Evolutionary conservation across 495 filamentous ascomycete genomes (phyloP).

Genomic region (Entonaema liquescens): DNA sequence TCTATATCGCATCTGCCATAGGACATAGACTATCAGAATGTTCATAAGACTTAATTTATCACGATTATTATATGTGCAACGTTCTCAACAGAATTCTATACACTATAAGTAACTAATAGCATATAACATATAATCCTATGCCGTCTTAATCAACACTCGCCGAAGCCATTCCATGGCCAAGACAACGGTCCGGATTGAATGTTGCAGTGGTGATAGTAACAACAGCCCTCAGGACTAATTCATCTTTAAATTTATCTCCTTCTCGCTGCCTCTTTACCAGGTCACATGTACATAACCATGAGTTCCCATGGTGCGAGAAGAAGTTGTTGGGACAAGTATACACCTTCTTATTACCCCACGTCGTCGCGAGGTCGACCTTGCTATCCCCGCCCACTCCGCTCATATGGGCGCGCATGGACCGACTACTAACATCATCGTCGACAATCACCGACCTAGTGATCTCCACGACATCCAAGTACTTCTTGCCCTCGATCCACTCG

Average conservation of each 20-base stretch:
- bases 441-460: slow-evolving; percentile 5
- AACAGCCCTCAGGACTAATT: neutral
- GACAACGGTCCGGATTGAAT: neutral
- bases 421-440: neutral
- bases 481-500: slow-evolving; percentile 29
- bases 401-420: neutral
- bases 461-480: slow-evolving; percentile 21
- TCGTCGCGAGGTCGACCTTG: slow-evolving; percentile 1
- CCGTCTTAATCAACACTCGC: neutral
- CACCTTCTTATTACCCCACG: slow-evolving; percentile 1
- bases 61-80: neutral
- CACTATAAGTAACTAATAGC: too few relatives aligned
- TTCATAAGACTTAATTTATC: neutral
- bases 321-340: slow-evolving; percentile 23
- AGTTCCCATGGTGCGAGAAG: neutral
- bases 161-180: neutral
- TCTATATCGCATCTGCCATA: too few relatives aligned
- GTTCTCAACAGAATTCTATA: neutral
- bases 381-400: neutral
- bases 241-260: neutral
- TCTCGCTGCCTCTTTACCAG: neutral
- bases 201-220: slow-evolving; percentile 3
- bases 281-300: slow-evolving; percentile 8
- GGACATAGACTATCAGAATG: too few relatives aligned
- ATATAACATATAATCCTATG: neutral